Base-by-base conservation (phyloP, 2,329 filamentous ascomycete species). In the Penicillium concentricum region DNA sequence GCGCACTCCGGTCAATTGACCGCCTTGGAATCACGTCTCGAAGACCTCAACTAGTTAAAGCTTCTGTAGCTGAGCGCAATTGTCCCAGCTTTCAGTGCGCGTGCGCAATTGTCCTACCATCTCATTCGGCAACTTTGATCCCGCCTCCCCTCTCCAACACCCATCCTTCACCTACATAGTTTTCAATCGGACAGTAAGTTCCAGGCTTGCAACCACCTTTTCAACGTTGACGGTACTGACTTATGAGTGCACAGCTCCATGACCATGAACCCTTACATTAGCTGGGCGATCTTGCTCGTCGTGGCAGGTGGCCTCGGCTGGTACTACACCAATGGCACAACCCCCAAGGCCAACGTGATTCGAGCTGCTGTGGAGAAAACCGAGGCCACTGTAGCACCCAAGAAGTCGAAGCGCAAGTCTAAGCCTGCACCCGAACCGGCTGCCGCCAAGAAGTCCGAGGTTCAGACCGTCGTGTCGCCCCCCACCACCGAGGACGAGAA, bases 251-350 rank as follows among this genome's bases (percentile, higher is more conserved):
- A 60, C 16, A 54, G 56, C 57, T 61, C 64, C 45, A 69, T 64
- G 64, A 74, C 62, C 39, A 78, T 77, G 75, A 77, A 77, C 58
- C 74, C 75, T 5, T 77, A 76, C 60, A 55, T 78, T 44, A 77
- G 73, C 60, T 78, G 76, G 76, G 76, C 76, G 24, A 70, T 78
- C 56, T 65, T 77, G 63, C 69, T 78, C 53, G 69, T 75, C 18
- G 70, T 77, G 20, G 72, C 72, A 49, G 74, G 74, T 55, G 67
- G 73, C 54, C 66, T 77, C 10, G 75, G 73, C 41, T 77, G 70
- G 68, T 77, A 78, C 60, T 78, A 78, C 65, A 72, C 65, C 50
- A 73, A 72, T 63, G 70, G 68, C 56, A 59, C 68, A 5, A 62
- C 64, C 22, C 60, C 69, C 35, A 76, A 72, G 62, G 61, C 60